These are phyloP conservation scores for Talaromyces borbonicus DNA, from an alignment of 495 filamentous ascomycete species.

Conservation along the genomic window DNA sequence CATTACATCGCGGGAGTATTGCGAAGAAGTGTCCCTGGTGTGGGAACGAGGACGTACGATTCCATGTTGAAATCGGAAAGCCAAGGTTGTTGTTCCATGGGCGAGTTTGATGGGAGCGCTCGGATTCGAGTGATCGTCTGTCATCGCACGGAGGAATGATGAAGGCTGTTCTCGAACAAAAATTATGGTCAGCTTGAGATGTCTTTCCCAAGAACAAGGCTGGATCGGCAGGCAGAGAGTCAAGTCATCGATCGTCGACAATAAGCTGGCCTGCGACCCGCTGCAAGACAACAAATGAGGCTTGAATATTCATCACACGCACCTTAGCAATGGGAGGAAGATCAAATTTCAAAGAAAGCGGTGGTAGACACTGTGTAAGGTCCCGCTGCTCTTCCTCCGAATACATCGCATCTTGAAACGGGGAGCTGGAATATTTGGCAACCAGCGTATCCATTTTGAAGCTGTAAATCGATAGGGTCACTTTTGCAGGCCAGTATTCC, in stretches of 20 bases:
- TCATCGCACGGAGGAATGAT: conserved; percentile 90
- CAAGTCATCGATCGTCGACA: no score
- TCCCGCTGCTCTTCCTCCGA: conserved; percentile 69
- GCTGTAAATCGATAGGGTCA: not conserved
- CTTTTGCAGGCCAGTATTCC: not conserved
- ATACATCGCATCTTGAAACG: conserved; percentile 61
- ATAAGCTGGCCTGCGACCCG: no score
- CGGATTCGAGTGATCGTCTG: conserved; percentile 94
- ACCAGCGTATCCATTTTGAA: conserved; percentile 84
- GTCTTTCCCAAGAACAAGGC: not conserved
- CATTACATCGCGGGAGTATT: no score
- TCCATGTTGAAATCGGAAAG: conserved; percentile 93
- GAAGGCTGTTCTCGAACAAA: conserved; percentile 55
- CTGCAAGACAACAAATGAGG: no score
- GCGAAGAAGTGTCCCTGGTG: no score
- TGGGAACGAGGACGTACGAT: conserved; percentile 43
- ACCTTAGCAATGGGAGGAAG: conserved; percentile 92
- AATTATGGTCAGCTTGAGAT: not conserved
- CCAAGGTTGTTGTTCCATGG: conserved; percentile 97
- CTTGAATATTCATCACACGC: no score
- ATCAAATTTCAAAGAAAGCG: conserved; percentile 80
- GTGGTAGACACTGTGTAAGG: conserved; percentile 51
- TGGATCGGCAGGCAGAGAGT: not conserved
- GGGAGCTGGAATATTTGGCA: conserved; percentile 71
- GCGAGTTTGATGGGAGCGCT: conserved; percentile 97